A percentile compares a stretch with the other conserved stretches of the same genome.
Evolutionary conservation across 2,329 filamentous ascomycete species (phyloP).

Genomic region (Exophiala sideris): DNA sequence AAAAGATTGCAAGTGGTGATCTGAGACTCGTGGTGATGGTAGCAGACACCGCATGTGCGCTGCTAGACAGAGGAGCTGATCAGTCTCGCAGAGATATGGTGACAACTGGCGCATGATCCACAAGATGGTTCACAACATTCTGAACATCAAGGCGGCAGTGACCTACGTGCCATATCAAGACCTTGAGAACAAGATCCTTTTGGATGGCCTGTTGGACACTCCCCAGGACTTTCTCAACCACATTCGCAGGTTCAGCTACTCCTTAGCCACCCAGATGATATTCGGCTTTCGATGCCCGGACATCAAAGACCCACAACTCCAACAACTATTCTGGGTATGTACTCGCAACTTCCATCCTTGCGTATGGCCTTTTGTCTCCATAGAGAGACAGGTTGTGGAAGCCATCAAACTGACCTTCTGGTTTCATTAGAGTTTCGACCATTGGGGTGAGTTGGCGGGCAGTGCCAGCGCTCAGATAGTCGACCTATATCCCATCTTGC

Average conservation of each 20-base stretch:
- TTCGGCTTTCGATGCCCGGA: slow-evolving; percentile 45
- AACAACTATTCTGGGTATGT: slow-evolving; percentile 43
- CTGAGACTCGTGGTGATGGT: slow-evolving; percentile 34
- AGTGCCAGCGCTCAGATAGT: slow-evolving; percentile 40
- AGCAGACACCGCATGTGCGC: not conserved
- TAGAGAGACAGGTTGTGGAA: too few species aligned
- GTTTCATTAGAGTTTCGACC: too few species aligned
- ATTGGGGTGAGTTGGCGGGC: too few species aligned
- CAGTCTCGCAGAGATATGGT: not conserved
- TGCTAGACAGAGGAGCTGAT: slow-evolving; percentile 12
- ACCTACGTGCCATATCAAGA: slow-evolving; percentile 56
- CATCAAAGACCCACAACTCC: slow-evolving; percentile 42
- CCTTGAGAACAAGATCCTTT: slow-evolving; percentile 55
- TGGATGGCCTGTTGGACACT: slow-evolving; percentile 45
- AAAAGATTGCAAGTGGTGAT: slow-evolving; percentile 32
- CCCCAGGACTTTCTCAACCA: slow-evolving; percentile 44
- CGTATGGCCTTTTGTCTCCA: slow-evolving; percentile 8
- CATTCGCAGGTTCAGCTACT: slow-evolving; percentile 48
- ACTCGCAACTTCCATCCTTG: slow-evolving; percentile 35
- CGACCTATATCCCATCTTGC: slow-evolving; percentile 47
- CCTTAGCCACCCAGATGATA: slow-evolving; percentile 49
- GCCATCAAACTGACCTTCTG: too few species aligned
- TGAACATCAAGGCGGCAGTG: slow-evolving; percentile 47
- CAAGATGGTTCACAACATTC: slow-evolving; percentile 43
- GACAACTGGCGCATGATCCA: slow-evolving; percentile 20